Evolutionary conservation across 768 basidiomycete genomes (phyloP).

Genomic region (Agaricus sinodeliciosus): DNA sequence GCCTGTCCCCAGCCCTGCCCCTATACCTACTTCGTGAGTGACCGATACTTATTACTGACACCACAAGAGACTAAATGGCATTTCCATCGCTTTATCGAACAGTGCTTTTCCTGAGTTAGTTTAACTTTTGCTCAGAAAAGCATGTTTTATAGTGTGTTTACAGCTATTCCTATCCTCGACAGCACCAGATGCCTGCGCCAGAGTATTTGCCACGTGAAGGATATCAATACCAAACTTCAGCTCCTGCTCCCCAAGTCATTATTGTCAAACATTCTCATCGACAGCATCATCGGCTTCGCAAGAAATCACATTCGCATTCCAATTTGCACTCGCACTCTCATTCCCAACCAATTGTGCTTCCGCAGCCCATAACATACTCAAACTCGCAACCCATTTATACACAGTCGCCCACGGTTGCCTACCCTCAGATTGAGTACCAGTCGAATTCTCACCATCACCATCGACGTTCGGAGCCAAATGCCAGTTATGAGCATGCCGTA

Average conservation of each 20-base stretch:
- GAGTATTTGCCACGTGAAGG: neutral
- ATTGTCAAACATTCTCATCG: slow-evolving; percentile 21
- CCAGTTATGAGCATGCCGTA: neutral
- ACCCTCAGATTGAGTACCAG: slow-evolving; percentile 1
- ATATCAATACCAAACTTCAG: slow-evolving; percentile 1
- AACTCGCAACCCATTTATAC: slow-evolving; percentile 8
- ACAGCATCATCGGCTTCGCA: slow-evolving; percentile 11
- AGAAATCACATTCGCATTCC: slow-evolving; percentile 16
- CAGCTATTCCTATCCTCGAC: slow-evolving; percentile 7
- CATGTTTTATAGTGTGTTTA: neutral
- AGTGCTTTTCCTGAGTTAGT: neutral
- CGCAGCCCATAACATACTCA: slow-evolving; percentile 14
- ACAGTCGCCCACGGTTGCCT: slow-evolving; percentile 4
- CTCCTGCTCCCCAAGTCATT: slow-evolving; percentile 15
- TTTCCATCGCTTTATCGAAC: neutral
- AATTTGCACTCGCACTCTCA: neutral
- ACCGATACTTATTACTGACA: neutral
- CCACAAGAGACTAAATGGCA: neutral
- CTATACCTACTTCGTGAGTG: slow-evolving; percentile 1
- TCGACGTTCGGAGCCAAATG: neutral
- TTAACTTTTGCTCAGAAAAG: neutral
- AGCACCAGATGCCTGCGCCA: neutral
- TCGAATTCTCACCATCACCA: slow-evolving; percentile 2
- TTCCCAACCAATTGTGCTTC: slow-evolving; percentile 5
- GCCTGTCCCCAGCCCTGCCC: slow-evolving; percentile 10